Percentiles rank a stretch among this genome's conserved stretches.
These are phyloP conservation scores for Bipolaris sorokiniana DNA, from an alignment of 2,329 filamentous ascomycete species.

Conservation along the genomic window DNA sequence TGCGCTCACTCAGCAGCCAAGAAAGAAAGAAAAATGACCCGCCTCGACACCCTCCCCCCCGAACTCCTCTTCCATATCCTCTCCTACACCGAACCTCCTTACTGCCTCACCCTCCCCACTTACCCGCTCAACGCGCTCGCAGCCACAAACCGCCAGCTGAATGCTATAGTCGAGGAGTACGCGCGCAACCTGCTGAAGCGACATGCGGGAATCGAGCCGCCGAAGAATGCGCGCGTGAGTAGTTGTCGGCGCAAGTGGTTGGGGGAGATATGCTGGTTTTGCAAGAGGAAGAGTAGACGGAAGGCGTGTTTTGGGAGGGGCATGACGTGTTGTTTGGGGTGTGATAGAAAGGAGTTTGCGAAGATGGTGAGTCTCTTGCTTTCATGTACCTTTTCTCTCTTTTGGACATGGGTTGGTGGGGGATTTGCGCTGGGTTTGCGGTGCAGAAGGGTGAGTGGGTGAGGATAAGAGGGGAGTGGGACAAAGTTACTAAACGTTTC, in stretches of 20 bases:
- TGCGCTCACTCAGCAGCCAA: too few relatives aligned
- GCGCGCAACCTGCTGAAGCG: conserved; percentile 34
- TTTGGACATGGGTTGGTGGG: too few relatives aligned
- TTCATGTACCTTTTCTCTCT: too few relatives aligned
- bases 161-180: conserved; percentile 39
- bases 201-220: conserved; percentile 26
- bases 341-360: conserved; percentile 33
- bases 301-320: conserved; percentile 31
- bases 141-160: conserved; percentile 31
- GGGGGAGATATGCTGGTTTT: conserved; percentile 34
- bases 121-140: conserved; percentile 37
- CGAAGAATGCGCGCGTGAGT: conserved; percentile 21
- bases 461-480: too few relatives aligned
- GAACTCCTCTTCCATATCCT: conserved; percentile 41
- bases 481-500: too few relatives aligned
- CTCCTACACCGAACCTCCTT: conserved; percentile 24
- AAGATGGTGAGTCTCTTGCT: conserved; percentile 41
- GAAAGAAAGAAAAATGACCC: conserved; percentile 11
- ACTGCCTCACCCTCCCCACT: neutral
- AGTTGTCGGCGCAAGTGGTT: conserved; percentile 36
- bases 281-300: conserved; percentile 32
- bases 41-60: conserved; percentile 32
- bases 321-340: conserved; percentile 35
- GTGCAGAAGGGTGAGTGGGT: too few relatives aligned
- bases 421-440: too few relatives aligned